phyloP scores from a whole-genome alignment of 495 filamentous ascomycete genomes.

The Bacidia gigantensis region DNA sequence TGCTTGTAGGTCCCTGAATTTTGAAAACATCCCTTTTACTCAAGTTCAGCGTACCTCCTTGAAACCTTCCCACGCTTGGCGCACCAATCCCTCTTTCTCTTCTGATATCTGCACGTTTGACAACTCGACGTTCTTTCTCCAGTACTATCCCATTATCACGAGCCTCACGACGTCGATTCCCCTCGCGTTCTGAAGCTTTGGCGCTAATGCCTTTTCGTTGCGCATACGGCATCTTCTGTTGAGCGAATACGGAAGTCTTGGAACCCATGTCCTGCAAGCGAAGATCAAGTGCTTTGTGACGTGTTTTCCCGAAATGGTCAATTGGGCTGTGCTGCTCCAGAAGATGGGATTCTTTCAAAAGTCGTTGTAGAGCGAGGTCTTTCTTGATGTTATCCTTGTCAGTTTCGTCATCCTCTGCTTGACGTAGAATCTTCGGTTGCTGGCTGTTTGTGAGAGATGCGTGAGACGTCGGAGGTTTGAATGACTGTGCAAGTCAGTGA shows the following conservation, averaged over 20 bases:
- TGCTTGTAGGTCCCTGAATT: conserved; percentile 42
- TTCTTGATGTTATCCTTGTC: conserved; percentile 67
- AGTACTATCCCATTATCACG: conserved; percentile 83
- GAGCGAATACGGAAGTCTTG: conserved; percentile 54
- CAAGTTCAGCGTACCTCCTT: conserved; percentile 62
- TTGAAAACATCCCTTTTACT: conserved; percentile 60
- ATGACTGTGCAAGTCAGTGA: conserved; percentile 21
- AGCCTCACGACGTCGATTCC: conserved; percentile 59
- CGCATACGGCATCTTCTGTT: conserved; percentile 72
- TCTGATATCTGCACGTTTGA: conserved; percentile 26
- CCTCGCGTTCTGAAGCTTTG: conserved; percentile 49
- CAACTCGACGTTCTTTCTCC: conserved; percentile 42
- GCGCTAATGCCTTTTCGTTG: conserved; percentile 65
- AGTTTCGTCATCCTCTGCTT: conserved; percentile 35
- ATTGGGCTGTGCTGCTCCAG: conserved; percentile 54
- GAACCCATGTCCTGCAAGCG: conserved; percentile 69
- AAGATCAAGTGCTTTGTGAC: conserved; percentile 67
- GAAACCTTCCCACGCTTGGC: conserved; percentile 67
- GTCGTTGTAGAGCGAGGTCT: conserved; percentile 77
- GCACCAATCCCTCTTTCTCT: conserved; percentile 56
- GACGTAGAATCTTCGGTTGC: conserved; percentile 12
- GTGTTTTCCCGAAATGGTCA: conserved; percentile 46
- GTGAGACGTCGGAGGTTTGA: conserved; percentile 32
- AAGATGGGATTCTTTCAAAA: conserved; percentile 86
- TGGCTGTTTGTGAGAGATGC: conserved; percentile 25